Evolutionary conservation across 73 alveolate genomes (phyloP), one percentile per base, ranked within the genome.

Genomic region (Paramecium bursaria): DNA sequence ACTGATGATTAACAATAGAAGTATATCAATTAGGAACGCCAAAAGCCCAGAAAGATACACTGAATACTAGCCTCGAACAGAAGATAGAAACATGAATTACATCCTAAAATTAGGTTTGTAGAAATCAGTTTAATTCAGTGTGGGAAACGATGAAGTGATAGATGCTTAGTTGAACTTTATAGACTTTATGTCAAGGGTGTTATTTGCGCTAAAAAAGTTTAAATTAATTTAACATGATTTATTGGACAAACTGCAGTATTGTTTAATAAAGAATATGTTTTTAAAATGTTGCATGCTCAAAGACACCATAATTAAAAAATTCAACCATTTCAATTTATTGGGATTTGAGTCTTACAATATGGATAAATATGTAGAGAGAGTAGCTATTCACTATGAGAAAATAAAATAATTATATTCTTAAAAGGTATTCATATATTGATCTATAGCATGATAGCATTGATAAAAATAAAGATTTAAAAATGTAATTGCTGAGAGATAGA

Each of bases 21-120:
- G 22, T 67, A 17, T 46, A 21, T 67, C 82, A 35, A 11, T 25
- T 11, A 10, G 39, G 10, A n/a, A 67, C 23, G 3, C 47, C 17
- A 22, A 13, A 1, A 25, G 50, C 44, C 82, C 60, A 19, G 17
- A 31, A 5, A 31, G 60, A 35, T 15, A 22, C 7, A 67, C 82
- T 11, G 82, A 67, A 17, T 67, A 39, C 22, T n/a, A 57, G 26
- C 76, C 76, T 30, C 22, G 42, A 67, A 67, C 27, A 67, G 14
- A 67, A 25, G 17, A 17, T 2, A 67, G 44, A 11, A 39, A n/a
- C 13, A 23, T 67, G 5, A 29, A 48, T 57, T 13, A 57, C 27
- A 57, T 57, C 51, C 76, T 50, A 4, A 14, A 57, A 57, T 57
- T 29, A 57, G 76, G 51, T n/a, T 57, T 57, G 26, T 30, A 29